phyloP scores from a whole-genome alignment of 306 rosid species.

The Dryas drummondii region DNA sequence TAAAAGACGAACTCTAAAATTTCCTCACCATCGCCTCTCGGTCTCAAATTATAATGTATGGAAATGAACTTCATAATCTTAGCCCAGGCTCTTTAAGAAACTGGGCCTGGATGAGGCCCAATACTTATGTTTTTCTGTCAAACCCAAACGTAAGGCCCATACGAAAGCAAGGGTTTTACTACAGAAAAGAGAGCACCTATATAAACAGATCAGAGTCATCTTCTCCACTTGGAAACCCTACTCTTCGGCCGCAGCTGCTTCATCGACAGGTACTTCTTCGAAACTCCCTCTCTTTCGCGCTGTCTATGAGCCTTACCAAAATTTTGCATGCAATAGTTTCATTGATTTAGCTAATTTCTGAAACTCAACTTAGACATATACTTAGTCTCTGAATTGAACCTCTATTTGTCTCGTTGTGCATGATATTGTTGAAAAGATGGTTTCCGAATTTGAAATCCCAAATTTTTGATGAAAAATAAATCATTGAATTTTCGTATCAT shows the following conservation, averaged over 20 bases:
- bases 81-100: too few relatives aligned
- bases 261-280: constrained; percentile 10
- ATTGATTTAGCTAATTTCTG: neutral
- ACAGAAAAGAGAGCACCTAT: constrained; percentile 1
- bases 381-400: neutral
- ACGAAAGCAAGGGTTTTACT: neutral
- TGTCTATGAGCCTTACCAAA: neutral
- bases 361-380: neutral
- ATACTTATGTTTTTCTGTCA: accelerated
- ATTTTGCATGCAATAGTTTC: neutral
- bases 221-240: constrained; percentile 41
- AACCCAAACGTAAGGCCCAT: neutral
- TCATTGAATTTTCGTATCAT: too few relatives aligned
- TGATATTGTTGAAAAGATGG: too few relatives aligned
- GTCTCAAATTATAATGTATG: too few relatives aligned
- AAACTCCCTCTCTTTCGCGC: neutral
- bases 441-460: too few relatives aligned
- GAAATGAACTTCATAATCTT: too few relatives aligned
- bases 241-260: constrained; percentile 28
- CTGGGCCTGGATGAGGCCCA: neutral
- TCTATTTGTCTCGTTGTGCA: too few relatives aligned
- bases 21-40: too few relatives aligned
- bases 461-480: too few relatives aligned
- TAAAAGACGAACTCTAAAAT: too few relatives aligned
- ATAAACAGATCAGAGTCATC: neutral